These are phyloP conservation scores for Gossypium ekmanianum DNA, from an alignment of 345 rosid species.

Conservation along the genomic window DNA sequence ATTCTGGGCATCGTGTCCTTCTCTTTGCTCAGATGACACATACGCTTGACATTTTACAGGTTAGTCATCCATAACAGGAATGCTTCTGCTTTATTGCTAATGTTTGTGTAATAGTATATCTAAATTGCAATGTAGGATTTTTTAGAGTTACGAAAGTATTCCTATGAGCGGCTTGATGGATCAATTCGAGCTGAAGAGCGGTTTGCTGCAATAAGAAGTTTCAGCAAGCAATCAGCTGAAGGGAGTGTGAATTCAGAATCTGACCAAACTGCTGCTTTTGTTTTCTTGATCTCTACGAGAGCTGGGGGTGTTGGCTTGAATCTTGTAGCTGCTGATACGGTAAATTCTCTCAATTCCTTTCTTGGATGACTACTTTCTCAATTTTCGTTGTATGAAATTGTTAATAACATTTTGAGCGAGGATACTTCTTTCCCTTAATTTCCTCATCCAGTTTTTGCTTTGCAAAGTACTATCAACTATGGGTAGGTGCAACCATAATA, in stretches of 20 bases:
- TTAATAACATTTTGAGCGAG: neutral
- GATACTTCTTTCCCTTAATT: neutral
- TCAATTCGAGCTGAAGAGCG: constrained; percentile 92
- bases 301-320: constrained; percentile 97
- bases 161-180: constrained; percentile 97
- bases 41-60: constrained; percentile 92
- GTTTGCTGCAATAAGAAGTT: constrained; percentile 84
- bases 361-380: neutral
- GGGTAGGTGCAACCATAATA: neutral
- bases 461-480: neutral
- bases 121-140: constrained; percentile 51
- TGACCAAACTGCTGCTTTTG: constrained; percentile 51
- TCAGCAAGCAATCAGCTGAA: constrained; percentile 41
- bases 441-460: neutral
- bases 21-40: constrained; percentile 91
- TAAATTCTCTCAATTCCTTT: constrained; percentile 29
- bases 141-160: constrained; percentile 71
- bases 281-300: constrained; percentile 88
- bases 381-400: neutral
- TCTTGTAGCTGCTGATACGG: constrained; percentile 93
- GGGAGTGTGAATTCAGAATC: constrained; percentile 19
- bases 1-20: constrained; percentile 74
- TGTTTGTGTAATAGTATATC: constrained; percentile 2
- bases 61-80: constrained; percentile 14
- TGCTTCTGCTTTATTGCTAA: constrained; percentile 3